Conservation (phyloP, 192 early-diverging fungal genomes). For the Podila minutissima region DNA sequence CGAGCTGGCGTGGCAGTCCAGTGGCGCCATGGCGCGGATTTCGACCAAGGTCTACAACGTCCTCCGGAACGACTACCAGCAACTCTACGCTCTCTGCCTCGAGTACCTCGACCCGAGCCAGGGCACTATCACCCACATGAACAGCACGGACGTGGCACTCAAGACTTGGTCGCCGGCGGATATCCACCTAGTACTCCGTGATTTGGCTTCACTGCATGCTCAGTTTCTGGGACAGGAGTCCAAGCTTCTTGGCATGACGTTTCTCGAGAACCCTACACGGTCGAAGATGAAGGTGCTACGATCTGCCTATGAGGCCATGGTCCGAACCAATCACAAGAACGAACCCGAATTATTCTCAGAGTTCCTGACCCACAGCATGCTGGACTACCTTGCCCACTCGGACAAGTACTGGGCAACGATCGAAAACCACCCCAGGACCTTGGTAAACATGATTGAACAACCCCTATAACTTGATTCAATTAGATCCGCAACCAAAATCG, state of each 20-base stretch:
- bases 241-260: slow-evolving; percentile 24
- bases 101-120: slow-evolving; percentile 30
- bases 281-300: slow-evolving; percentile 26
- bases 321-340: slow-evolving; percentile 31
- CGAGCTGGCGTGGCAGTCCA: slow-evolving; percentile 32
- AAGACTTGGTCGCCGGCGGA: slow-evolving; percentile 24
- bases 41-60: slow-evolving; percentile 51
- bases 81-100: slow-evolving; percentile 45
- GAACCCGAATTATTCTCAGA: slow-evolving; percentile 20
- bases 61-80: slow-evolving; percentile 43
- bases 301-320: slow-evolving; percentile 40
- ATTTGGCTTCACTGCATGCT: slow-evolving; percentile 42
- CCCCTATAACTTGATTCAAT: neutral
- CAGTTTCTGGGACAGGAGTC: slow-evolving; percentile 40
- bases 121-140: slow-evolving; percentile 42
- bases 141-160: slow-evolving; percentile 30
- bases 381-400: slow-evolving; percentile 34
- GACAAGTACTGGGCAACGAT: slow-evolving; percentile 36
- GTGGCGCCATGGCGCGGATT: slow-evolving; percentile 34
- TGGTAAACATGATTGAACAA: slow-evolving; percentile 18
- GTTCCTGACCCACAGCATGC: slow-evolving; percentile 18
- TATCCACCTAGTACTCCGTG: slow-evolving; percentile 27
- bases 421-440: slow-evolving; percentile 35
- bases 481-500: too few relatives aligned
- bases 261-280: slow-evolving; percentile 43